Evolutionary conservation across 768 basidiomycete species (phyloP).

Genomic region (Rhodotorula diobovata): DNA sequence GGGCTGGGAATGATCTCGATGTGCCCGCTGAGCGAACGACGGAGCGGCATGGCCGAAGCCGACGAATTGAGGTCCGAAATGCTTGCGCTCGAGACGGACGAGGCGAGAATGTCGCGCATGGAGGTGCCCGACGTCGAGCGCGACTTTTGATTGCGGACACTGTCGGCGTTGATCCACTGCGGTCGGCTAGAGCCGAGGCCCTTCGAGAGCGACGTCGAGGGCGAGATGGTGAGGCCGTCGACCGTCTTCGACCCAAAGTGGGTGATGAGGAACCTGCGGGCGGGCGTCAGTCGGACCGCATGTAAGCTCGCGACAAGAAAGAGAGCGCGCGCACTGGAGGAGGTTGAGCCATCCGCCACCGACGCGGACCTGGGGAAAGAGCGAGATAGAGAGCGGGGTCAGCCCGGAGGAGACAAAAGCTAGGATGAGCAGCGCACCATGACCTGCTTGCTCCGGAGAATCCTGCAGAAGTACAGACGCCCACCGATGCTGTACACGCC

Average conservation of each 20-base stretch:
- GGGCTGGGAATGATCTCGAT: background rate
- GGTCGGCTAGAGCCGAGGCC: conserved; percentile 10
- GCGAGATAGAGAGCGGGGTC: background rate
- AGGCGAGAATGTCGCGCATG: background rate
- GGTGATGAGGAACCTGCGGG: conserved; percentile 62
- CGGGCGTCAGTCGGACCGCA: background rate
- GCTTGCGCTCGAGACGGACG: conserved; percentile 5
- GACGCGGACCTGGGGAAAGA: conserved; percentile 53
- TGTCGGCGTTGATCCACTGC: conserved; percentile 7
- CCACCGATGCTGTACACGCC: conserved; percentile 54
- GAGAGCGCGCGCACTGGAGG: conserved; percentile 65
- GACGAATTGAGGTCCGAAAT: background rate
- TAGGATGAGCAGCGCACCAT: conserved; percentile 60
- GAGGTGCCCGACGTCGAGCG: background rate
- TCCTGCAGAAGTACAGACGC: conserved; percentile 50
- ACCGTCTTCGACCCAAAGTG: conserved; percentile 25
- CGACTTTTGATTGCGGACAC: conserved; percentile 1
- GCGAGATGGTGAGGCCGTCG: conserved; percentile 29
- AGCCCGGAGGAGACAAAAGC: too few species aligned
- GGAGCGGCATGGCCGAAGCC: background rate
- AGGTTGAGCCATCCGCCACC: conserved; percentile 92
- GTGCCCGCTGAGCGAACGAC: background rate
- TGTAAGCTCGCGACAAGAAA: background rate
- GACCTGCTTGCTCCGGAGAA: conserved; percentile 81
- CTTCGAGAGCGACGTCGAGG: conserved; percentile 12